A percentile compares a stretch with the other conserved stretches of the same genome.
phyloP scores from a whole-genome alignment of 2,329 filamentous ascomycete species.

The Myotisia sp. region DNA sequence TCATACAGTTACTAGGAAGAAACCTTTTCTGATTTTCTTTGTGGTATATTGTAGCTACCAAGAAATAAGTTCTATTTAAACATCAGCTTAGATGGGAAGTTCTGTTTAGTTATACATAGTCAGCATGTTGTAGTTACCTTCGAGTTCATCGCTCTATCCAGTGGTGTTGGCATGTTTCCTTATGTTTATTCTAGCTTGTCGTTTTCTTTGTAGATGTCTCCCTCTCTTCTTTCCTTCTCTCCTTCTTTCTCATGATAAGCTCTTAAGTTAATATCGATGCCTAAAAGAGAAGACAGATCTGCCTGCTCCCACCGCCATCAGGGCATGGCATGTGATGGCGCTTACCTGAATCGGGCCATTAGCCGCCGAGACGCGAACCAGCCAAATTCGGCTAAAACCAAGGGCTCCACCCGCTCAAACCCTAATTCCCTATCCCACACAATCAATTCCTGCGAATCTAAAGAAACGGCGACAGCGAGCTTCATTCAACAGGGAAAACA shows the following conservation, averaged over 20 bases:
- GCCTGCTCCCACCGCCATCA: conserved; percentile 6
- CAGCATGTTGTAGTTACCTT: conserved; percentile 37
- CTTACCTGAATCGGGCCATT: background rate
- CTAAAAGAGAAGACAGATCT: background rate
- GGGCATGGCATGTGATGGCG: conserved; percentile 2
- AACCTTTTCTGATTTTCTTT: background rate
- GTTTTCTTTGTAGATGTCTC: background rate
- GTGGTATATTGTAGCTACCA: conserved; percentile 33
- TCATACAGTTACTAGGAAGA: conserved; percentile 3
- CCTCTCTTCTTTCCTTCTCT: background rate
- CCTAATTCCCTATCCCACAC: conserved; percentile 16
- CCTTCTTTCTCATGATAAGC: conserved; percentile 1
- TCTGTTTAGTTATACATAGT: background rate
- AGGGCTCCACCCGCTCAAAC: conserved; percentile 14
- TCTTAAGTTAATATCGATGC: too few relatives aligned
- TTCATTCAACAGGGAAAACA: conserved; percentile 8
- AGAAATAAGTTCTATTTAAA: conserved; percentile 51
- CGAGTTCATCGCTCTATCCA: conserved; percentile 56
- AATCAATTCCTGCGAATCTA: conserved; percentile 6
- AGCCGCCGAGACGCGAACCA: background rate
- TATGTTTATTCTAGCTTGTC: background rate
- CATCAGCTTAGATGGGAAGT: conserved; percentile 11
- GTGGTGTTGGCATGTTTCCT: conserved; percentile 51
- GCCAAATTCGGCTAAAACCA: conserved; percentile 5
- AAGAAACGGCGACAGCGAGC: conserved; percentile 12